phyloP scores from a whole-genome alignment of 331 rosid genomes.

The Rhamnella rubrinervis region DNA sequence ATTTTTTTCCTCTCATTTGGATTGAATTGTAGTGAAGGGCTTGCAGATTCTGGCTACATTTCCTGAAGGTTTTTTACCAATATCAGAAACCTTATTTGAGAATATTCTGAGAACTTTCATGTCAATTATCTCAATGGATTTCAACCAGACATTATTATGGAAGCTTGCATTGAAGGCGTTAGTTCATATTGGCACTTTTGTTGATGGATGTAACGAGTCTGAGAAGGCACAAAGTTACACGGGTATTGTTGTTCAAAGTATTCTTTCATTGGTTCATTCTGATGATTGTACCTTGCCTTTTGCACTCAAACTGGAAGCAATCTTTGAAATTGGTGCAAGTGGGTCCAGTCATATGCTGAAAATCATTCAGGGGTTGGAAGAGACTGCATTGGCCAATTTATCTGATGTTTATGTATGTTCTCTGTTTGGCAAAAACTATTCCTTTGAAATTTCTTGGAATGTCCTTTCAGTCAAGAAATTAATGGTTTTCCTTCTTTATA shows the following conservation, averaged over 20 bases:
- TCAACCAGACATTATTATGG: conserved; percentile 56
- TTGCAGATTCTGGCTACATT: conserved; percentile 76
- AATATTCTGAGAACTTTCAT: conserved; percentile 57
- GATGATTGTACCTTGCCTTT: conserved; percentile 58
- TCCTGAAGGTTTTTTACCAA: conserved; percentile 62
- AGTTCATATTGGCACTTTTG: conserved; percentile 64
- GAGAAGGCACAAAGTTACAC: conserved; percentile 58
- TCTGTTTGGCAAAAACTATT: conserved; percentile 16
- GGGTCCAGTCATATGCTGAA: conserved; percentile 66
- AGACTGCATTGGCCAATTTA: conserved; percentile 49
- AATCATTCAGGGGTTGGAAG: conserved; percentile 66
- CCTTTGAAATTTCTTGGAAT: conserved; percentile 15
- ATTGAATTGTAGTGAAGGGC: conserved; percentile 70
- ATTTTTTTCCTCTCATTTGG: conserved; percentile 19
- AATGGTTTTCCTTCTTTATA: conserved; percentile 3
- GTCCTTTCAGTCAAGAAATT: conserved; percentile 17
- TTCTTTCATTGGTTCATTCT: conserved; percentile 48
- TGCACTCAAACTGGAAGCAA: conserved; percentile 65
- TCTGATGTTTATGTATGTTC: conserved; percentile 51
- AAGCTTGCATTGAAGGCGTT: conserved; percentile 66
- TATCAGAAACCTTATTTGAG: conserved; percentile 50
- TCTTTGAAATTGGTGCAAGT: conserved; percentile 66
- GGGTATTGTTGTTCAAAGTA: conserved; percentile 54
- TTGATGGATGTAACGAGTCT: conserved; percentile 51
- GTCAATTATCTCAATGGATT: conserved; percentile 63